Percentiles rank a stretch among this genome's conserved stretches.
Conservation (phyloP, 1,284 basidiomycete genomes). For the Schizopora paradoxa region DNA sequence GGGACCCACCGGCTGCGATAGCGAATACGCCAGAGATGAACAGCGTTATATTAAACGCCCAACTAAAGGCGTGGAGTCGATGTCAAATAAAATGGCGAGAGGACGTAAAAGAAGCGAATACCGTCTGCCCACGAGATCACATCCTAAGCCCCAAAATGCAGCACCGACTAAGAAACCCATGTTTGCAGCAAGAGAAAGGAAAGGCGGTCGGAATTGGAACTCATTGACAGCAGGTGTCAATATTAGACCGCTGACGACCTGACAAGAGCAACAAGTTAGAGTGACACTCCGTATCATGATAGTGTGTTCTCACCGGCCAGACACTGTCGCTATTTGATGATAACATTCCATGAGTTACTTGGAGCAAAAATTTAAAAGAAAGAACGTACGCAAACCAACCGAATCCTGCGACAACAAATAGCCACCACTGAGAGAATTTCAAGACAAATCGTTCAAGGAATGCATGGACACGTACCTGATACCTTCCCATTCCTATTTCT, state of each 20-base stretch:
- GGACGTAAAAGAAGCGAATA: slow-evolving; percentile 21
- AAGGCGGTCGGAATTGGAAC: slow-evolving; percentile 49
- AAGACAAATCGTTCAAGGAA: background rate
- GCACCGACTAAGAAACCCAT: slow-evolving; percentile 65
- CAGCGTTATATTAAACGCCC: slow-evolving; percentile 72
- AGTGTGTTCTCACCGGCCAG: slow-evolving; percentile 37
- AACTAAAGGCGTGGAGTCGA: slow-evolving; percentile 37
- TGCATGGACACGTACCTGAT: slow-evolving; percentile 43
- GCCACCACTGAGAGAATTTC: slow-evolving; percentile 40
- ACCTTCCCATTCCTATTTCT: slow-evolving; percentile 69
- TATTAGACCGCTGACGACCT: slow-evolving; percentile 52
- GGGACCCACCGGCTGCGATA: slow-evolving; percentile 52
- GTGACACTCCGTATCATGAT: slow-evolving; percentile 3
- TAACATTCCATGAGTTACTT: background rate
- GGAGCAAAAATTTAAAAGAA: background rate
- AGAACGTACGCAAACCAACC: slow-evolving; percentile 63
- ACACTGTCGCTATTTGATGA: slow-evolving; percentile 36
- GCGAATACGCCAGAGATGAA: slow-evolving; percentile 68
- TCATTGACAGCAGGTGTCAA: slow-evolving; percentile 52
- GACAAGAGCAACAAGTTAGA: background rate
- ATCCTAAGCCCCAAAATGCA: slow-evolving; percentile 55
- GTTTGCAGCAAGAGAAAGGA: slow-evolving; percentile 53
- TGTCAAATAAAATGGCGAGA: slow-evolving; percentile 25
- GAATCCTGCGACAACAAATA: slow-evolving; percentile 59
- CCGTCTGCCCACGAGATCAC: slow-evolving; percentile 57